Percentiles rank a stretch among this genome's conserved stretches.
Evolutionary conservation across 1,284 basidiomycete genomes (phyloP).

Genomic region (Athelia sp.): DNA sequence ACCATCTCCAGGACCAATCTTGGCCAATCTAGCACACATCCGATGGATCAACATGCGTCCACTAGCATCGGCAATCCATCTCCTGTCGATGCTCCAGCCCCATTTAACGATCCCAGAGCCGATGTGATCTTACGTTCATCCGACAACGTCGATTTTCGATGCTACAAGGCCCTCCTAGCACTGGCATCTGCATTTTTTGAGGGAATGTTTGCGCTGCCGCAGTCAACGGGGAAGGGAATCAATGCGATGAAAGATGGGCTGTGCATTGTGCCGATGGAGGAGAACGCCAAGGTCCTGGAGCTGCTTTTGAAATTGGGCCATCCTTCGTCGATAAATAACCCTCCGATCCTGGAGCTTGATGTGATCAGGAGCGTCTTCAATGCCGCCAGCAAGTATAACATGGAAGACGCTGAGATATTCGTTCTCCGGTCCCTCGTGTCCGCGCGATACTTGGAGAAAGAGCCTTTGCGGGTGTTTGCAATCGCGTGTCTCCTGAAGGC

Average conservation of each 20-base stretch:
- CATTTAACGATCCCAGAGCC: constrained; percentile 12
- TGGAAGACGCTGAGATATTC: neutral
- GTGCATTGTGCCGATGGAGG: constrained; percentile 24
- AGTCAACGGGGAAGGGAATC: constrained; percentile 3
- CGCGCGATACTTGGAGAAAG: constrained; percentile 16
- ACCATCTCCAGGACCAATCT: too few relatives aligned
- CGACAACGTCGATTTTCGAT: constrained; percentile 29
- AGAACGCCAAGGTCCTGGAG: constrained; percentile 21
- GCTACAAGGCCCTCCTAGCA: constrained; percentile 27
- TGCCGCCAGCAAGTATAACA: neutral
- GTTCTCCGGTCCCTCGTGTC: neutral
- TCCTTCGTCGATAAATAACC: neutral
- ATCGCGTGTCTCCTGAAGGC: constrained; percentile 26
- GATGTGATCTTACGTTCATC: constrained; percentile 32
- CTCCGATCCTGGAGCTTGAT: constrained; percentile 6
- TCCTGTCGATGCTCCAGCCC: neutral
- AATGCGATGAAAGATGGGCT: constrained; percentile 13
- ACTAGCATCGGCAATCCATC: too few relatives aligned
- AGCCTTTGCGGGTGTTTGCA: constrained; percentile 30
- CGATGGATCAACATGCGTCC: too few relatives aligned
- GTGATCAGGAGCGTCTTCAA: neutral
- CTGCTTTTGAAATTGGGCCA: neutral
- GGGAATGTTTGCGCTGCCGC: constrained; percentile 28
- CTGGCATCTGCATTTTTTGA: constrained; percentile 31
- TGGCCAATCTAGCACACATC: too few relatives aligned